Evolutionary conservation across 2,329 filamentous ascomycete genomes (phyloP), one percentile per base, ranked within the genome.

Genomic region (Neoarthrinium moseri): DNA sequence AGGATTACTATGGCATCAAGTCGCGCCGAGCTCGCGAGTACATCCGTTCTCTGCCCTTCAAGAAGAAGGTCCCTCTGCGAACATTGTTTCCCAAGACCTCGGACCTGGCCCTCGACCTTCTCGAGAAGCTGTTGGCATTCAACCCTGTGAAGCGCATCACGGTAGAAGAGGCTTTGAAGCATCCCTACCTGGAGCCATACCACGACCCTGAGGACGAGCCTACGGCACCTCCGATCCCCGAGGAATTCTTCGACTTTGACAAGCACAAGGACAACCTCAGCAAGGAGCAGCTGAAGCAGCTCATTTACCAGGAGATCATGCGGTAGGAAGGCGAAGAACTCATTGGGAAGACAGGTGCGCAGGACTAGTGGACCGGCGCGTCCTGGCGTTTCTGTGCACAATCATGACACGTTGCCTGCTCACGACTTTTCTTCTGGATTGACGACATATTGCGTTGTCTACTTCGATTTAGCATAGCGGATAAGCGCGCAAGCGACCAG

Each of bases 1-100:
- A 99, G 69, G 94, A 99, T 67, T 99, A 99, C 80, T 99, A 99
- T 61, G 94, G 94, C 55, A 99, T 99, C 81, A 99, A 99, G 75
- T 97, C 94, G 44, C 88, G 94, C 55, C 89, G 94, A 62, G 94
- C 94, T 41, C 84, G 94, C 54, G 94, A 99, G 72, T 99, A 99
- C 74, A 99, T 99, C 65, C 90, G 94, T 51, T 96, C 91, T 44
- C 81, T 97, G 37, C 92, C 94, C 15, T 97, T 97, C 78, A 97
- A 97, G 83, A 97, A 97, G 85, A 97, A 97, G 84, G 95, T 97
- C 38, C 91, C 94, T 0, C 94, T 96, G 83, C 89, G 94, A 67
- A 89, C 87, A 35, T 84, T 99, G 68, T 99, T 99, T 79, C 92
- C 94, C 56, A 96, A 96, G 80, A 96, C 91, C n/a, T 95, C 91